These are phyloP conservation scores for Kingdonia uniflora DNA, from an alignment of 164 flowering plant genomes.

Conservation along the genomic window DNA sequence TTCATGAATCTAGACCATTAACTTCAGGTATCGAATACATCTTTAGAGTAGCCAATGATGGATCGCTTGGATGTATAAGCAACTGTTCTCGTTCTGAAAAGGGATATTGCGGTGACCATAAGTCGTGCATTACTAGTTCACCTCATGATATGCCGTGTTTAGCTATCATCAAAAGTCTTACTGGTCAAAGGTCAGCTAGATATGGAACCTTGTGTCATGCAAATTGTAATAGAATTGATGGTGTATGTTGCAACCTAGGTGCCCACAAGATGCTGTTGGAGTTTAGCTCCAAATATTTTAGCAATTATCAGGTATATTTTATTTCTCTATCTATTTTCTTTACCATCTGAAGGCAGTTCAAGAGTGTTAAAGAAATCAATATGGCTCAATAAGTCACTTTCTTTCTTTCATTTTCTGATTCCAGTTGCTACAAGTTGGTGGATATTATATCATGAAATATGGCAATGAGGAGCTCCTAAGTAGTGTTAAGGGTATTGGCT, in stretches of 20 bases:
- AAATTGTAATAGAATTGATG: slow-evolving; percentile 7
- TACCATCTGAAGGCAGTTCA: slow-evolving; percentile 3
- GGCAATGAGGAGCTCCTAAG: slow-evolving; percentile 22
- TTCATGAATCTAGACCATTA: slow-evolving; percentile 11
- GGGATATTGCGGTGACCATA: slow-evolving; percentile 7
- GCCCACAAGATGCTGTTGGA: slow-evolving; percentile 44
- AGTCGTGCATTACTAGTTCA: slow-evolving; percentile 3
- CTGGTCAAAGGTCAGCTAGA: slow-evolving; percentile 10
- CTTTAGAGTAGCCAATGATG: neutral
- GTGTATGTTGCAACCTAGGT: slow-evolving; percentile 11
- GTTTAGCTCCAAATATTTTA: slow-evolving; percentile 38
- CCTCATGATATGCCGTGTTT: slow-evolving; percentile 31
- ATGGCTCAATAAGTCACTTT: neutral
- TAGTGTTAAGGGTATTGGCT: slow-evolving; percentile 11
- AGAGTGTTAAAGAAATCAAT: neutral
- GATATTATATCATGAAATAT: slow-evolving; percentile 46
- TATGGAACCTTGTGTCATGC: slow-evolving; percentile 26
- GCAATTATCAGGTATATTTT: slow-evolving; percentile 50
- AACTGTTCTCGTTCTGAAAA: neutral
- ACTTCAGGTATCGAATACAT: slow-evolving; percentile 6
- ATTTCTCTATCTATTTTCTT: too few relatives aligned
- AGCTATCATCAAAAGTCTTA: slow-evolving; percentile 18
- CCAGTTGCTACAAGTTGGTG: slow-evolving; percentile 57
- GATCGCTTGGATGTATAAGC: neutral
- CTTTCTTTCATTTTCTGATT: slow-evolving; percentile 5